Evolutionary conservation across 2,329 filamentous ascomycete species (phyloP), one percentile per base, ranked within the genome.

Genomic region (Coleophoma crateriformis): DNA sequence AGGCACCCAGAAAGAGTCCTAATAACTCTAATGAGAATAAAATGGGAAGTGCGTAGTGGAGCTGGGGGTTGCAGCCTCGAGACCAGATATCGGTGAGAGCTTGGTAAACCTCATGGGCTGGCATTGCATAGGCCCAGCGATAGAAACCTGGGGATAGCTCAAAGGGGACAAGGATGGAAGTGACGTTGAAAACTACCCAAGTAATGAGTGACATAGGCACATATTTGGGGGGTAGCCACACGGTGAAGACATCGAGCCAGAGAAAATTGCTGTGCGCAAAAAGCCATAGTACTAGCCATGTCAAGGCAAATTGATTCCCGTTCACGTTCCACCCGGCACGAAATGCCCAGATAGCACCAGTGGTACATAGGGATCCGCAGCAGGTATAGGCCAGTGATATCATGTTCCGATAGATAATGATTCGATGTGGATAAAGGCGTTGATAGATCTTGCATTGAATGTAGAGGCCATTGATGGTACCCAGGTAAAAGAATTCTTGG

Each of bases 181-280:
- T 69, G 0, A 85, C 79, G 57, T 87, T 87, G 7, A 78, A 76
- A 49, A 86, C 82, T 39, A 85, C 79, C 81, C 80, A 84, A 58
- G 84, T 67, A 1, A 76, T 57, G 0, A 76, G 54, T 11, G 71
- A 67, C 54, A 75, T 71, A 0, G 73, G 67, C 15, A 72, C 59
- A 40, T 66, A 67, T 0, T 62, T 56, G 34, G 68, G 57, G 0
- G 71, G 68, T 0, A 73, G 27, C 54, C 52, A 61, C 19, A 66
- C 53, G 2, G 61, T 63, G 4, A 68, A 64, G 3, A 65, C 58
- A 47, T 76, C 72, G 2, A 76, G 56, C 2, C 70, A 59, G 17
- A 68, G 62, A 55, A 71, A 73, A 56, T 75, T 70, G 47, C 68
- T 59, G 46, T 72, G 66, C 56, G 71, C 85, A 49, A 85, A 83